Conservation (phyloP, 2,329 filamentous ascomycete species). For the Rhynchosporium agropyri region DNA sequence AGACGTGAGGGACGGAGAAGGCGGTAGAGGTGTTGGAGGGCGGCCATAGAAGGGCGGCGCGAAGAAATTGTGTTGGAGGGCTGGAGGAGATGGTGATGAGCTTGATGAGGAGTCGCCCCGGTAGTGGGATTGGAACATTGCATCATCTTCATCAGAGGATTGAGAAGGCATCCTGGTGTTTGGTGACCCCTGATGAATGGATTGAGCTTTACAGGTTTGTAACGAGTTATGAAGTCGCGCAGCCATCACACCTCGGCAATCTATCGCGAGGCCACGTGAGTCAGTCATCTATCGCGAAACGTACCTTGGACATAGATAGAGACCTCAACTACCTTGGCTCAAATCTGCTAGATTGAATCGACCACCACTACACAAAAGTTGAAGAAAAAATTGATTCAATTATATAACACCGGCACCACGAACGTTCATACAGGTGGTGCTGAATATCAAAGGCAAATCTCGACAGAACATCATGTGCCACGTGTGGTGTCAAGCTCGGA, state of each 20-base stretch:
- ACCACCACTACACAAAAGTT: too few relatives aligned
- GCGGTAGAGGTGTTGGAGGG: conserved; percentile 91
- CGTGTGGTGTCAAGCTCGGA: too few relatives aligned
- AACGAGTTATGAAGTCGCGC: neutral
- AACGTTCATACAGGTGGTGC: too few relatives aligned
- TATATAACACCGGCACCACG: too few relatives aligned
- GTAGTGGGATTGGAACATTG: conserved; percentile 38
- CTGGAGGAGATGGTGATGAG: conserved; percentile 40
- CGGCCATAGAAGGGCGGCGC: conserved; percentile 94
- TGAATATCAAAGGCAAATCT: too few relatives aligned
- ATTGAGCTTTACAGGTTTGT: neutral
- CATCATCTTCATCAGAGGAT: conserved; percentile 36
- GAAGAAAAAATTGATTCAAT: too few relatives aligned
- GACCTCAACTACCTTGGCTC: neutral
- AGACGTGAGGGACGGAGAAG: conserved; percentile 89
- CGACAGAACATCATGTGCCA: too few relatives aligned
- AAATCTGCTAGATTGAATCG: neutral
- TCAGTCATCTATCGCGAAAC: neutral
- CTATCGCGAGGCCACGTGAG: conserved; percentile 12
- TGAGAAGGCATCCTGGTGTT: conserved; percentile 30
- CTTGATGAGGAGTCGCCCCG: conserved; percentile 36
- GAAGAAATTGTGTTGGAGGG: conserved; percentile 53
- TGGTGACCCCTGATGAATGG: neutral
- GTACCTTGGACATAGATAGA: neutral
- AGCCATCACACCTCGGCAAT: neutral